Base-by-base conservation (phyloP, 75 land plant genomes). In the Cupressus sempervirens region DNA sequence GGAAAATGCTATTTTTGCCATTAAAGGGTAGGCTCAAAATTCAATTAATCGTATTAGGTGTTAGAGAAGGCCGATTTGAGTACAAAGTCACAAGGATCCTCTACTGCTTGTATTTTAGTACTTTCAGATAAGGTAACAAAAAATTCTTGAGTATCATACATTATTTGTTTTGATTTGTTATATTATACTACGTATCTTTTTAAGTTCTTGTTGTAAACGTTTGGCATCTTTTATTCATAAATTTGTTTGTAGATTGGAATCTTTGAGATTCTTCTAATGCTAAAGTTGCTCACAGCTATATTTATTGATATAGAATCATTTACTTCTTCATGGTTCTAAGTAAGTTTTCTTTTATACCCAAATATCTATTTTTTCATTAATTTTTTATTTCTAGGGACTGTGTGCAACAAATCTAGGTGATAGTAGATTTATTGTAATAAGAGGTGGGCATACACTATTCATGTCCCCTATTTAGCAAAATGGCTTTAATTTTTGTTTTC, bases 21-120 rank as follows among this genome's bases (percentile, higher is more conserved):
- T 94, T 74, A 88, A 83, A 58, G 90, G 94, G 85, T 98, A 97
- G 52, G 94, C 99, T 15, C 86, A 88, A 50, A 95, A 95, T 84
- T 91, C 82, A 6, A 87, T 97, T 85, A 93, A 95, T 89, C 93
- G 94, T 46, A 86, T 89, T 50, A 95, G 80, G 94, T 97, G 7
- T 83, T 94, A 86, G 91, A 90, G 83, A 94, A 89, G 86, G 98
- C 99, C 41, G 91, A 97, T 85, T 88, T 90, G 13, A 93, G 84
- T 74, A 95, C 99, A 62, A 95, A 91, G 84, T 94, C 94, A 43
- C 91, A 83, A 65, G 99, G 98, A 26, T 94, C 98, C n/a, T n/a
- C n/a, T n/a, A n/a, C n/a, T n/a, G n/a, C n/a, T n/a, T n/a, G n/a
- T n/a, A n/a, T n/a, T n/a, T 91, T 97, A 67, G 96, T 98, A 29